Evolutionary conservation across 2,329 filamentous ascomycete genomes (phyloP), one percentile per base, ranked within the genome.

Genomic region (Epichloe sp.): DNA sequence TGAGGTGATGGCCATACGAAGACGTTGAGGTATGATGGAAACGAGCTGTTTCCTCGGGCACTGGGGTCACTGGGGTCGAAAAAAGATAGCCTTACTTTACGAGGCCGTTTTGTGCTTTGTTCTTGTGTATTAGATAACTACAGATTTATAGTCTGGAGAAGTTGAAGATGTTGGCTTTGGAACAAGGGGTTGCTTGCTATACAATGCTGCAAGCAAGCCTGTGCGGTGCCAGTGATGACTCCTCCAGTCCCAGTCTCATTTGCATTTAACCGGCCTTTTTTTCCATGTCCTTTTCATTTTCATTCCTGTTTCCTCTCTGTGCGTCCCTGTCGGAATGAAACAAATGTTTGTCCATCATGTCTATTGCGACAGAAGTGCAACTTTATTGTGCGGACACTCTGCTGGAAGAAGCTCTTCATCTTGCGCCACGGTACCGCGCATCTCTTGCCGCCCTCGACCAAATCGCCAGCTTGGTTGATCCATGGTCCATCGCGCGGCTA

Each of bases 101-200:
- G 51, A 14, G 23, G 23, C n/a, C 47, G 11, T 26, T n/a, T 26
- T 43, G 17, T 40, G 51, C 53, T 49, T 53, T 49, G 49, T 31
- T 21, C 52, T 48, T 49, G 55, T 63, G 60, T 63, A 62, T 52
- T 57, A 60, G 58, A 60, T 62, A 56, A 36, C 49, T 54, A 52
- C 40, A 43, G 4, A 36, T 49, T 44, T 43, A 26, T 44, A 15
- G 23, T n/a, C 11, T 15, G 23, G 42, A 26, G 26, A 44, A n/a
- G 15, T 35, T 50, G 8, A 31, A 31, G 26, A 31, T 4, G 26
- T 31, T 31, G 26, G 26, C 10, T 31, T 31, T 31, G 26, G 8
- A 31, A 31, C 3, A 31, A 31, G 8, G 26, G 3, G 26, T 31
- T 11, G 26, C 8, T 11, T 31, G 31, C 10, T 31, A 31, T 31